Base-by-base conservation (phyloP, 2,329 filamentous ascomycete species). In the Coniochaeta sp. region DNA sequence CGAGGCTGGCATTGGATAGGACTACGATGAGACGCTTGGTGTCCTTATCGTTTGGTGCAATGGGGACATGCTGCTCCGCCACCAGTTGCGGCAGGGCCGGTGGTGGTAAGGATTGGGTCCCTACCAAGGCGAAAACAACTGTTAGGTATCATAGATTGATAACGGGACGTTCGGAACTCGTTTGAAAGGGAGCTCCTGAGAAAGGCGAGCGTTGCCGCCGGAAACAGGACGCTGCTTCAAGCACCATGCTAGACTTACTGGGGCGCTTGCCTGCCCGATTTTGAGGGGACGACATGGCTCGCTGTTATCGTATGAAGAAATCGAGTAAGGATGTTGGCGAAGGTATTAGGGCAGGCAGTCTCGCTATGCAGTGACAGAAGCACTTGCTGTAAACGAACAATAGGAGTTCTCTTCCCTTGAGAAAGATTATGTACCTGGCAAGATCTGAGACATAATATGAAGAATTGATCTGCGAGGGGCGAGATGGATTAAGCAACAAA, bases 91-190 rank as follows among this genome's bases (percentile, higher is more conserved):
- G 95, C 22, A 99, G 85, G 64, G 89, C 85, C 22, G 95, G 95
- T 59, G 93, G 93, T 62, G 95, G 95, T 62, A 96, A 89, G 60
- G 95, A 98, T 75, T 98, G 95, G 58, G 95, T 98, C 76, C 91
- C 89, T 91, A 78, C 65, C 67, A 75, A 70, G 67, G 70, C 26
- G 34, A 58, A 24, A 31, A 58, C 38, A n/a, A 40, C 19, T 33
- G 62, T 65, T 54, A 66, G 62, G 17, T 34, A 19, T n/a, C 22
- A 58, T 22, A 52, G 26, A 56, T 22, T 56, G 26, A 56, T n/a
- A n/a, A 17, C 5, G 38, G 17, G n/a, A 8, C 6, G 38, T 17
- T n/a, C 9, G 6, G 9, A 40, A 40, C 16, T 40, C 17, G 38
- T n/a, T n/a, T n/a, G 16, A 19, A 40, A 40, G 6, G 16, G 16